These are phyloP conservation scores for Scheffersomyces lignicola DNA, from an alignment of 1,139 yeast species.

Conservation along the genomic window DNA sequence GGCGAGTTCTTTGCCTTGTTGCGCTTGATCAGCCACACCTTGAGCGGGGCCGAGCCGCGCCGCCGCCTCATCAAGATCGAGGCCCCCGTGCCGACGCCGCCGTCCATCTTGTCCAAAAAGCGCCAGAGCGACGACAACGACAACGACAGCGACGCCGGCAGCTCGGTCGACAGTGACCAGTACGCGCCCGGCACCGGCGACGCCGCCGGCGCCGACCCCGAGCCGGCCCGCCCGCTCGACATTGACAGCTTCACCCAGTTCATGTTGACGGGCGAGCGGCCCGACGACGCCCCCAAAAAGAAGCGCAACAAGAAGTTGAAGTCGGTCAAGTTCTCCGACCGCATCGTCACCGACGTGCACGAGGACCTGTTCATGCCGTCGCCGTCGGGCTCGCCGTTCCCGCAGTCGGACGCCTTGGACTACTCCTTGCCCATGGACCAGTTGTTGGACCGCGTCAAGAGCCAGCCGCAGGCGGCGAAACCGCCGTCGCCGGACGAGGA, in stretches of 20 bases:
- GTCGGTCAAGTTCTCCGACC: conserved; percentile 71
- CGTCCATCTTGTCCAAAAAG: conserved; percentile 61
- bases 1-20: conserved; percentile 77
- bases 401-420: conserved; percentile 40
- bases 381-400: conserved; percentile 26
- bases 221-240: conserved; percentile 45
- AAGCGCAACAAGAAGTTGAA: conserved; percentile 45
- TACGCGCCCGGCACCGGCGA: background rate
- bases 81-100: conserved; percentile 68
- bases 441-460: conserved; percentile 45
- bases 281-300: conserved; percentile 38
- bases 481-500: conserved; percentile 37
- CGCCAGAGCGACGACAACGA: conserved; percentile 45
- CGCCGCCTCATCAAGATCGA: conserved; percentile 49
- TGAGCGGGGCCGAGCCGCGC: conserved; percentile 48
- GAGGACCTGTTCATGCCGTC: conserved; percentile 23
- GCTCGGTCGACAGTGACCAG: conserved; percentile 20
- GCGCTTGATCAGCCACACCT: conserved; percentile 61
- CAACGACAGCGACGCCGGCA: conserved; percentile 28
- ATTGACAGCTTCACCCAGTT: conserved; percentile 75
- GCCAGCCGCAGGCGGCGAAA: conserved; percentile 18
- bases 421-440: conserved; percentile 75
- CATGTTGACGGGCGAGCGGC: conserved; percentile 70
- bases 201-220: background rate
- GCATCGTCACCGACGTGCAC: conserved; percentile 49